Percentiles rank a stretch among this genome's conserved stretches.
These are phyloP conservation scores for Globisporangium nagaii DNA, from an alignment of 352 stramenopile genomes.

Conservation along the genomic window DNA sequence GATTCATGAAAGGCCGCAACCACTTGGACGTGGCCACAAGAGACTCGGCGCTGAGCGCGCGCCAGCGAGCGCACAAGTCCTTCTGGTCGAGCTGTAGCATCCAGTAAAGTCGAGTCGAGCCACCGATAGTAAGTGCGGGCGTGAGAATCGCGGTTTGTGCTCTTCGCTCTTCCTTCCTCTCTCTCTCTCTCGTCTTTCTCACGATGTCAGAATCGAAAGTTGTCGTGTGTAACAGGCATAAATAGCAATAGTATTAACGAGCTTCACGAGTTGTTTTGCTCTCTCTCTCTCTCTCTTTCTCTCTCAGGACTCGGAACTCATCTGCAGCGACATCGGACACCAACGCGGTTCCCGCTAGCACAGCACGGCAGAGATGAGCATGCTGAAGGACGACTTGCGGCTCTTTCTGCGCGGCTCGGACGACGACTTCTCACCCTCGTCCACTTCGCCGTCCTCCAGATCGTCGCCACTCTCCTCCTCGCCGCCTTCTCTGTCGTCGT, in stretches of 20 bases:
- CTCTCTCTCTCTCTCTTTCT: background rate
- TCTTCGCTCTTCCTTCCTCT: background rate
- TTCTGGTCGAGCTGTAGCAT: conserved; percentile 43
- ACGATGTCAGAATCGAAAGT: background rate
- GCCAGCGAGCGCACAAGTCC: conserved; percentile 24
- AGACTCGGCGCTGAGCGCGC: conserved; percentile 23
- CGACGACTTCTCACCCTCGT: background rate
- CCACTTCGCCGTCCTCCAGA: conserved; percentile 11
- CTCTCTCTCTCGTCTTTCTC: background rate
- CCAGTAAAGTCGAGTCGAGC: conserved; percentile 26
- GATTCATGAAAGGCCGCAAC: conserved; percentile 71
- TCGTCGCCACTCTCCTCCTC: conserved; percentile 7
- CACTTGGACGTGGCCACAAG: conserved; percentile 64
- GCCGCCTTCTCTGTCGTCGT: conserved; percentile 16
- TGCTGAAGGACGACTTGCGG: conserved; percentile 24
- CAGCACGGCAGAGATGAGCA: conserved; percentile 42
- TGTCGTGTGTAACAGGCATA: conserved; percentile 10
- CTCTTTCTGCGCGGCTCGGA: background rate
- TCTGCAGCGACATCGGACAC: background rate
- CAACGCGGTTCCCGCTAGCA: conserved; percentile 20
- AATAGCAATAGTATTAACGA: conserved; percentile 15
- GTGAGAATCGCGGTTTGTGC: conserved; percentile 5
- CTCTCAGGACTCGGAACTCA: background rate
- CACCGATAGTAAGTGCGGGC: background rate
- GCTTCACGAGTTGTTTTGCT: background rate